phyloP scores from a whole-genome alignment of 768 basidiomycete species.

The Boletellus ananiceps region DNA sequence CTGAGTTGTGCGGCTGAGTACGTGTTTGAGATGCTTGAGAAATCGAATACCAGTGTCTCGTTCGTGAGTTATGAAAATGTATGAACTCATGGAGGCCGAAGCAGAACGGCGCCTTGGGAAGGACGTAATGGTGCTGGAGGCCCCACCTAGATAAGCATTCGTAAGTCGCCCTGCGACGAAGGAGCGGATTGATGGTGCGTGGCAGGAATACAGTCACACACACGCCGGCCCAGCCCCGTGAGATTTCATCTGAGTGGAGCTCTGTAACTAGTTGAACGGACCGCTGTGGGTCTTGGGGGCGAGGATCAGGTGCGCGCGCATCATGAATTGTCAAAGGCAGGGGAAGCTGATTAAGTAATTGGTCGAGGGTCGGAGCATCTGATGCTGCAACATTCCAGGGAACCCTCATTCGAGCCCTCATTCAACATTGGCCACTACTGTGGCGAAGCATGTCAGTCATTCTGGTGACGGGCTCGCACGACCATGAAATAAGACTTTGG shows the following conservation, averaged over 20 bases:
- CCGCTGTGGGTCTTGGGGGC: conserved; percentile 24
- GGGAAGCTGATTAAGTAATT: conserved; percentile 28
- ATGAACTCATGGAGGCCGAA: conserved; percentile 25
- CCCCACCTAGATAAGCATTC: conserved; percentile 16
- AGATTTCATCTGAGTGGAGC: conserved; percentile 30
- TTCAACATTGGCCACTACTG: conserved; percentile 17
- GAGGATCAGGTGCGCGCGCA: conserved; percentile 26
- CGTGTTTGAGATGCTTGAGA: conserved; percentile 29
- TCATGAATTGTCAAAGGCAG: conserved; percentile 7
- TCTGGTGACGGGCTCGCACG: conserved; percentile 95
- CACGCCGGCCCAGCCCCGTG: conserved; percentile 24
- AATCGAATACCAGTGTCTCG: conserved; percentile 28
- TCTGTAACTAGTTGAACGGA: conserved; percentile 29
- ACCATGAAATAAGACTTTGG: conserved; percentile 99
- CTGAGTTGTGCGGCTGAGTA: conserved; percentile 19
- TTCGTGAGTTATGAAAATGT: conserved; percentile 26
- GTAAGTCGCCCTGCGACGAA: conserved; percentile 22
- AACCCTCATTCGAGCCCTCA: no score
- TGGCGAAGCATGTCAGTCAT: conserved; percentile 83
- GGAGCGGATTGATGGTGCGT: conserved; percentile 20
- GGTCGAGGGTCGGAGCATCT: conserved; percentile 5
- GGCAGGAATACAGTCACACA: conserved; percentile 22
- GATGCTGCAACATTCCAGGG: conserved; percentile 12
- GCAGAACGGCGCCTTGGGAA: conserved; percentile 19
- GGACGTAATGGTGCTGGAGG: conserved; percentile 31